phyloP scores from a whole-genome alignment of 768 basidiomycete genomes.

The Lentinula edodes region DNA sequence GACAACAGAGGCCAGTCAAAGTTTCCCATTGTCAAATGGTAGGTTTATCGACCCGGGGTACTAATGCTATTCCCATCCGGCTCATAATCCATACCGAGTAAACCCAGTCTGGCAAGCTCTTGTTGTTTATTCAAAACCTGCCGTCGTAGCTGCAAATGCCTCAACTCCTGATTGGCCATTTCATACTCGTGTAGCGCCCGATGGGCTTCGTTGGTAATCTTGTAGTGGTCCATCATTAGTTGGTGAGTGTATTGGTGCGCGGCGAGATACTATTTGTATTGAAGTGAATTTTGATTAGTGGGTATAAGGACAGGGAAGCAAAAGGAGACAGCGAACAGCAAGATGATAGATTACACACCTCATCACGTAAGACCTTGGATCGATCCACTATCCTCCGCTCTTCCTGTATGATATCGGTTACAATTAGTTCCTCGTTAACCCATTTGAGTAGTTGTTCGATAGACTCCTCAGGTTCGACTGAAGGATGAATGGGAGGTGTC shows the following conservation, averaged over 20 bases:
- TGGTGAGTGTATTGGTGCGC: slow-evolving; percentile 17
- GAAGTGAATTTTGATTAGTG: slow-evolving; percentile 15
- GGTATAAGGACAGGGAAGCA: slow-evolving; percentile 10
- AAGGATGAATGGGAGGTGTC: background rate
- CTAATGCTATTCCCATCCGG: background rate
- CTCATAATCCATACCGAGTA: slow-evolving; percentile 32
- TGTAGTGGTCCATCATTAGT: slow-evolving; percentile 28
- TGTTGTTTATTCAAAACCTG: background rate
- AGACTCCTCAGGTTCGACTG: background rate
- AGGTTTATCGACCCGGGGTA: background rate
- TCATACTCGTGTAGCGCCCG: slow-evolving; percentile 24
- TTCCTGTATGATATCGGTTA: background rate
- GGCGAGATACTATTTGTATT: slow-evolving; percentile 14
- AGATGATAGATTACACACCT: background rate
- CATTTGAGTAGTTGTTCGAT: background rate
- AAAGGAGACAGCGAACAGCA: background rate
- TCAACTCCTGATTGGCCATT: background rate
- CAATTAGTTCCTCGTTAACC: background rate
- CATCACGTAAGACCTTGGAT: background rate
- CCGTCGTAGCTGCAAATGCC: background rate
- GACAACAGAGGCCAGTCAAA: background rate
- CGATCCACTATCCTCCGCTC: background rate
- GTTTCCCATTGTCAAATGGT: too few species aligned
- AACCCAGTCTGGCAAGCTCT: slow-evolving; percentile 22
- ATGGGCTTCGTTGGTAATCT: slow-evolving; percentile 36